Evolutionary conservation across 208 protist species (phyloP).

Genomic region (Acanthamoeba lenticulata): DNA sequence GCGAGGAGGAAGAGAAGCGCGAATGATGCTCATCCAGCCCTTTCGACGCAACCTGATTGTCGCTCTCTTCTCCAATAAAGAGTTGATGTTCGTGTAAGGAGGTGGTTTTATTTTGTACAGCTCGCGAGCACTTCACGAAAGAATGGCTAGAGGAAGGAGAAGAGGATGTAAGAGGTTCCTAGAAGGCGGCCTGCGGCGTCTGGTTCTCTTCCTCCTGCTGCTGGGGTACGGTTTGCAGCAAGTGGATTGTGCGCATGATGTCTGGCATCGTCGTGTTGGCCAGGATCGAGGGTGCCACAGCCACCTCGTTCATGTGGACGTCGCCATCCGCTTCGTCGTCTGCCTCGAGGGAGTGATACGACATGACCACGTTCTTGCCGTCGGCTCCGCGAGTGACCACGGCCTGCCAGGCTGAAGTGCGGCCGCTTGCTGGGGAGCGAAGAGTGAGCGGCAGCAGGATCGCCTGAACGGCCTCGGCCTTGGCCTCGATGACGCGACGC

Average conservation of each 20-base stretch:
- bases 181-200: background rate
- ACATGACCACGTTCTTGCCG: background rate
- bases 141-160: background rate
- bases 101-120: too few relatives aligned
- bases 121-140: background rate
- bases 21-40: too few relatives aligned
- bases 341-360: background rate
- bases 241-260: background rate
- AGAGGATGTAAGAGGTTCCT: background rate
- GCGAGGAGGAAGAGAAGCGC: too few relatives aligned
- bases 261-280: background rate
- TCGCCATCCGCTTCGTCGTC: too few relatives aligned
- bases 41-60: too few relatives aligned
- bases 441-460: background rate
- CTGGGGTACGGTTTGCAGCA: too few relatives aligned
- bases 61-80: too few relatives aligned
- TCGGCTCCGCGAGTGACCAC: background rate
- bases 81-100: too few relatives aligned
- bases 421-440: background rate
- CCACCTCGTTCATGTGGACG: too few relatives aligned
- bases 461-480: background rate
- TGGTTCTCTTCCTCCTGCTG: background rate
- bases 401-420: background rate
- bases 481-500: background rate
- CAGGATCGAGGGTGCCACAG: background rate